Conservation (phyloP, 805 yeast genomes). For the fission yeast (Schizosaccharomyces pombe) region DNA sequence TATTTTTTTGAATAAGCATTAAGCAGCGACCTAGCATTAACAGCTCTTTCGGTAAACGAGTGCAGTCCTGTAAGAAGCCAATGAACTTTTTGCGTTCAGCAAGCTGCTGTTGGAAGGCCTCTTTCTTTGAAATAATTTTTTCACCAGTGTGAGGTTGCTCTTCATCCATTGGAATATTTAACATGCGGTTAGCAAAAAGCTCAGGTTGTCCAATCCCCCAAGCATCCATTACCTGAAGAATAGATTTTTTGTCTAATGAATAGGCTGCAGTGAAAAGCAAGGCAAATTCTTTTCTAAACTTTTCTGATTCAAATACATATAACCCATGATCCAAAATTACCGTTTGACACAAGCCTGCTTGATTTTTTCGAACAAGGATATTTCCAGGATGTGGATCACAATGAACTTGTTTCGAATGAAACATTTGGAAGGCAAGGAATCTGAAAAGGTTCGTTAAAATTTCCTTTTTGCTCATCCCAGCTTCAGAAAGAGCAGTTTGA, state of each 20-base stretch:
- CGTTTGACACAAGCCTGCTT: slow-evolving; percentile 6
- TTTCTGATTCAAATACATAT: slow-evolving; percentile 29
- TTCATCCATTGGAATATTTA: slow-evolving; percentile 5
- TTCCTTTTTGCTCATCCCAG: slow-evolving; percentile 17
- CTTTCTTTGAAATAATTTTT: background rate
- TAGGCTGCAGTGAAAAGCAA: slow-evolving; percentile 41
- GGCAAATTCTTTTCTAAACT: slow-evolving; percentile 33
- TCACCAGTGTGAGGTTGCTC: background rate
- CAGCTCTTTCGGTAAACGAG: slow-evolving; percentile 41
- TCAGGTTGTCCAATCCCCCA: slow-evolving; percentile 59
- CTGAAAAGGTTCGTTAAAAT: slow-evolving; percentile 30
- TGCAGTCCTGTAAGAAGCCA: slow-evolving; percentile 35
- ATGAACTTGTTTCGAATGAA: slow-evolving; percentile 44
- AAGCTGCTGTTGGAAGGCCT: slow-evolving; percentile 19
- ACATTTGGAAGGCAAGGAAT: slow-evolving; percentile 34
- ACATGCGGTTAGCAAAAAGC: slow-evolving; percentile 28
- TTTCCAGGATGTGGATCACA: slow-evolving; percentile 73
- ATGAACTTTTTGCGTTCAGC: slow-evolving; percentile 26
- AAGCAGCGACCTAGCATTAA: slow-evolving; percentile 45
- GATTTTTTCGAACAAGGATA: slow-evolving; percentile 25
- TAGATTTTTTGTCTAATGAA: slow-evolving; percentile 25
- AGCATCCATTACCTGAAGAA: slow-evolving; percentile 24
- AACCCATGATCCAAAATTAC: slow-evolving; percentile 59
- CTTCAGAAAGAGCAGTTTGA: slow-evolving; percentile 20
- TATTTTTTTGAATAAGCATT: slow-evolving; percentile 51